Conservation (phyloP, 176 grass and related monocot species). For the Guadua angustifolia region DNA sequence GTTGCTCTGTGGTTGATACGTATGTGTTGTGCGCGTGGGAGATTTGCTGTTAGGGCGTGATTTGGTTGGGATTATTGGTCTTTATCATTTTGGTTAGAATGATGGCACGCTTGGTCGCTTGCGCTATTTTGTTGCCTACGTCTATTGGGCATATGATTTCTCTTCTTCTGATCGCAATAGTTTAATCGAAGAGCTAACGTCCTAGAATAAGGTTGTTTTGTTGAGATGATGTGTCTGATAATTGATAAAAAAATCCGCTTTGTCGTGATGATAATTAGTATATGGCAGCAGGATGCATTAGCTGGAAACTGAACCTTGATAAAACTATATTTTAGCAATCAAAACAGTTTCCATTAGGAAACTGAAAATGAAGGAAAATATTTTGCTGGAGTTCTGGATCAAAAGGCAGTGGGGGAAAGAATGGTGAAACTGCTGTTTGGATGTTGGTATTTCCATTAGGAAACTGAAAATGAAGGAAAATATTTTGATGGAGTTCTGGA, state of each 20-base stretch:
- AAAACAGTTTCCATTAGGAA: background rate
- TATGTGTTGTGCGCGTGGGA: background rate
- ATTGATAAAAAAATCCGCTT: conserved; percentile 7
- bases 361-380: background rate
- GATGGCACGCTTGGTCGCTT: background rate
- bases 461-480: no score
- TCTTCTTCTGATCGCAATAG: background rate
- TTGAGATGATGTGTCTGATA: background rate
- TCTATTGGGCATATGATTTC: background rate
- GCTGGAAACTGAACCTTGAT: background rate
- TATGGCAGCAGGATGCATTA: background rate
- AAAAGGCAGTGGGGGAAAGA: background rate
- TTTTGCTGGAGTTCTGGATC: background rate
- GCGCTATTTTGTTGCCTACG: background rate
- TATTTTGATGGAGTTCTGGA: no score
- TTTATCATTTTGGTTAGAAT: background rate
- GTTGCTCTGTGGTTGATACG: background rate
- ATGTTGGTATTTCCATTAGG: no score
- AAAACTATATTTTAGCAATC: background rate
- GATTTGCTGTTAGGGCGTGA: background rate
- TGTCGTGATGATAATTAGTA: background rate
- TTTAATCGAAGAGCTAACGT: background rate
- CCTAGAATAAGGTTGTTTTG: background rate
- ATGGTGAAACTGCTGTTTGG: background rate
- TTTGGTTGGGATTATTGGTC: background rate